Evolutionary conservation across 2,329 filamentous ascomycete species (phyloP).

Genomic region (Teratosphaeriaceae sp.): DNA sequence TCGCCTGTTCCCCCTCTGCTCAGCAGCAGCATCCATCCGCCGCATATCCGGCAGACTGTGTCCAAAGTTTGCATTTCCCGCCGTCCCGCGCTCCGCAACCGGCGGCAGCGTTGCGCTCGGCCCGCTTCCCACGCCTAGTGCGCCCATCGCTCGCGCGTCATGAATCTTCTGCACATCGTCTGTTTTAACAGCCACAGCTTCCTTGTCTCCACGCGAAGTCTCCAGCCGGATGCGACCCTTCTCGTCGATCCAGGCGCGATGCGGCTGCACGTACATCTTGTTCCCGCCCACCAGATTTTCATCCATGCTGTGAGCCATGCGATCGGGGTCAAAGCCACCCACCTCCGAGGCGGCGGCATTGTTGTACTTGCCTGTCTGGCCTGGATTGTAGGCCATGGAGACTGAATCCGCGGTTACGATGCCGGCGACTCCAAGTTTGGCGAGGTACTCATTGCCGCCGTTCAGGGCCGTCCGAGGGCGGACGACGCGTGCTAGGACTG

Average conservation of each 20-base stretch:
- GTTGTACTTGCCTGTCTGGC: neutral
- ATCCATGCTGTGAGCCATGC: slow-evolving; percentile 34
- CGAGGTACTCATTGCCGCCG: slow-evolving; percentile 27
- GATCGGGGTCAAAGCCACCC: slow-evolving; percentile 34
- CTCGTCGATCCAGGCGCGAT: slow-evolving; percentile 40
- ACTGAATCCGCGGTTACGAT: slow-evolving; percentile 34
- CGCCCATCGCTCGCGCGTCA: slow-evolving; percentile 8
- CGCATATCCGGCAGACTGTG: slow-evolving; percentile 19
- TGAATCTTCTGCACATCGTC: slow-evolving; percentile 21
- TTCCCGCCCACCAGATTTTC: slow-evolving; percentile 42
- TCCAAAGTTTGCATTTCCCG: slow-evolving; percentile 21
- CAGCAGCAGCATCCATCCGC: neutral
- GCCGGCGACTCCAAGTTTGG: slow-evolving; percentile 39
- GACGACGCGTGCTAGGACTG: slow-evolving; percentile 53
- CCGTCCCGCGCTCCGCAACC: slow-evolving; percentile 9
- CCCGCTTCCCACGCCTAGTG: slow-evolving; percentile 3
- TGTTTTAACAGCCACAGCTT: slow-evolving; percentile 28
- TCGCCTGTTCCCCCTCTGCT: neutral
- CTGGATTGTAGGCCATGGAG: neutral
- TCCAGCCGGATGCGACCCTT: slow-evolving; percentile 38
- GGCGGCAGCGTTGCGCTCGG: neutral
- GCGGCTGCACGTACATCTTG: slow-evolving; percentile 47
- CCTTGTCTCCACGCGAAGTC: slow-evolving; percentile 23
- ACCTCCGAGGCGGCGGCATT: slow-evolving; percentile 20
- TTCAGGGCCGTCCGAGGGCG: slow-evolving; percentile 36